A percentile compares a stretch with the other conserved stretches of the same genome.
These are phyloP conservation scores for Blastocladiella britannica DNA, from an alignment of 192 early-diverging fungal genomes.

Conservation along the genomic window DNA sequence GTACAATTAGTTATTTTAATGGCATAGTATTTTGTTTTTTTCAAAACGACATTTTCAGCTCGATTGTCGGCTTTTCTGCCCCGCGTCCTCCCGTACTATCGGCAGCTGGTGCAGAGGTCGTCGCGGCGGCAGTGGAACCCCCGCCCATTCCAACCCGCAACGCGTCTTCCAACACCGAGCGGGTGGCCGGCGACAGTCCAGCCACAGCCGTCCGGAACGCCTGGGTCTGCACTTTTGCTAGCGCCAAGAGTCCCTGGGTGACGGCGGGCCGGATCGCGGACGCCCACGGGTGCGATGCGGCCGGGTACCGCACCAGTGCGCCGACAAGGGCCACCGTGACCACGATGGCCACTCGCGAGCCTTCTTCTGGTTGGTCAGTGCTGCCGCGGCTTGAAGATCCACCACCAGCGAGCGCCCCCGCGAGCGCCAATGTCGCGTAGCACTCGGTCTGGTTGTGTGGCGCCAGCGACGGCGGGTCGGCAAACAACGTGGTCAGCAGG, in stretches of 20 bases:
- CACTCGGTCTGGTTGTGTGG: not conserved
- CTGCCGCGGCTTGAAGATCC: too few species aligned
- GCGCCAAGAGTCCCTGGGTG: not conserved
- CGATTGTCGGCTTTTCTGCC: not conserved
- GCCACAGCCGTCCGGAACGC: not conserved
- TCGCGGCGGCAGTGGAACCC: too few species aligned
- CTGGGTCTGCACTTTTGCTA: not conserved
- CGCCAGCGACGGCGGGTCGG: not conserved
- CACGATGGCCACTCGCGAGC: not conserved
- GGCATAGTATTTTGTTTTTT: not conserved
- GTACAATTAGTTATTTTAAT: not conserved
- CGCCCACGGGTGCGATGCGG: too few species aligned
- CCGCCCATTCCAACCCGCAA: not conserved
- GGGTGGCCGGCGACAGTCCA: not conserved
- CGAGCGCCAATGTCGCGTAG: not conserved
- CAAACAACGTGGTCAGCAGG: not conserved
- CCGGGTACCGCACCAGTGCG: not conserved
- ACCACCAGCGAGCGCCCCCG: too few species aligned
- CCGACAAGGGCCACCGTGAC: not conserved
- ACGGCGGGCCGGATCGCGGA: not conserved
- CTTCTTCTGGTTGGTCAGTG: too few species aligned
- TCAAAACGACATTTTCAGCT: conserved; percentile 1
- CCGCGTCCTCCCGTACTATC: not conserved
- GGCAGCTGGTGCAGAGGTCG: too few species aligned
- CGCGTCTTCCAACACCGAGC: not conserved